Base-by-base conservation (phyloP, 2,329 filamentous ascomycete species). In the Apiospora sp. region DNA sequence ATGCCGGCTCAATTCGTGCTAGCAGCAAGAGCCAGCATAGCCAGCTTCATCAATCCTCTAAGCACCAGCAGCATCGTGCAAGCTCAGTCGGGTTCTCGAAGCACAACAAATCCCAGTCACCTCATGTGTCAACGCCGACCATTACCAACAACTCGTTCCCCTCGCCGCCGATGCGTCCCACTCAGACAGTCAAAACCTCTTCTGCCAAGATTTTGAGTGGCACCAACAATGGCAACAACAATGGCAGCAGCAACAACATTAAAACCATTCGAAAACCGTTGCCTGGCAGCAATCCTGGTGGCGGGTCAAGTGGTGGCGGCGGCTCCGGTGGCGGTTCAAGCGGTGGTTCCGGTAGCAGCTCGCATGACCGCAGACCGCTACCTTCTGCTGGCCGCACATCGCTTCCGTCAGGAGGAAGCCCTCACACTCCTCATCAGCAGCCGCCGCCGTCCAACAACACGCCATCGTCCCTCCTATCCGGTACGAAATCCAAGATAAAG, bases 1-100 rank as follows among this genome's bases (percentile, higher is more conserved):
- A 76, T 58, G 73, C 78, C 1, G 77, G 74, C 27, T 78, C 79
- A 19, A 79, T 81, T 49, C 77, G 79, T 27, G 79, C 79, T 19
- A 76, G 76, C 8, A 73, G 73, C 30, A 81, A 81, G 71, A 76
- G 78, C 64, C 74, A 73, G 13, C 75, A 68, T 30, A 76, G 78
- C 64, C 74, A 73, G 12, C 75, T 68, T 30, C 71, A 72, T 73
- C 69, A 51, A 72, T 71, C 74, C 7, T 27, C 34, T 67, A 51
- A 73, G 68, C 27, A 69, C 54, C 44, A 73, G 71, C 44, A 73
- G 71, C 46, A 67, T 67, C 44, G 67, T 14, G 14, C 43, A 71
- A 67, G 48, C 37, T 64, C 54, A 2, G 27, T 68, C 44, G 58
- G 58, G 3, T 64, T 64, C 34, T 43, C 68, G 37, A 70, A 70